Base-by-base conservation (phyloP, 768 basidiomycete genomes). In the Udeniomyces megalosporus region DNA sequence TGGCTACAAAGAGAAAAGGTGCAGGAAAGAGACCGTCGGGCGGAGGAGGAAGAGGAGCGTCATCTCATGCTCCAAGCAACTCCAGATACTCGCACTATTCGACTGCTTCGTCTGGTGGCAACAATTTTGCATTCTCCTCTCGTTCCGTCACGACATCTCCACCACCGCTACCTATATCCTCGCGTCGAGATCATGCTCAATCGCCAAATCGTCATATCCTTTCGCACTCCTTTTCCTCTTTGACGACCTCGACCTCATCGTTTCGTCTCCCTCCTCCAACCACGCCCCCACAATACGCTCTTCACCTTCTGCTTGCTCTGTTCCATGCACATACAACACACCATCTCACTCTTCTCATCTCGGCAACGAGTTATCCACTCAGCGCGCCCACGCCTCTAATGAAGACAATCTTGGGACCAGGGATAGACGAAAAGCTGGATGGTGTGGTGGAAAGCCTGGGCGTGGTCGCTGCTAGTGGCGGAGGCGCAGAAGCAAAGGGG, bases 391-490 rank as follows among this genome's bases (percentile, higher is more conserved):
- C 75, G 82, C 12, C 77, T 1, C 35, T 56, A 20, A 17, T 93
- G 29, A 76, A 80, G 0, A 78, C 81, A 20, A 78, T 78, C 62
- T 80, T 93, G 70, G 90, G 85, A 22, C 78, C 81, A 0, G 79
- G 81, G 2, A 78, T 85, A 3, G 90, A 95, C 70, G 70, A 78
- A 1, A 81, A 83, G 65, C 86, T 96, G 66, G 91, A 96, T 68
- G 82, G 84, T n/a, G 79, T 84, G 11, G 78, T 95, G n/a, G 78
- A 80, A 17, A 87, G 88, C 4, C 79, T 96, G 14, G 88, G 61
- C 14, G 51, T 63, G 55, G 61, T 55, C 24, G 55, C 61, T 84
- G 10, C 84, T 85, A 69, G 84, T 91, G 64, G 89, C 86, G 8
- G 85, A 84, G 67, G 87, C 85, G 58, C 82, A 88, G 61, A 57